Evolutionary conservation across 768 basidiomycete species (phyloP), one percentile per base, ranked within the genome.

Genomic region (Hysterangium stoloniferum): DNA sequence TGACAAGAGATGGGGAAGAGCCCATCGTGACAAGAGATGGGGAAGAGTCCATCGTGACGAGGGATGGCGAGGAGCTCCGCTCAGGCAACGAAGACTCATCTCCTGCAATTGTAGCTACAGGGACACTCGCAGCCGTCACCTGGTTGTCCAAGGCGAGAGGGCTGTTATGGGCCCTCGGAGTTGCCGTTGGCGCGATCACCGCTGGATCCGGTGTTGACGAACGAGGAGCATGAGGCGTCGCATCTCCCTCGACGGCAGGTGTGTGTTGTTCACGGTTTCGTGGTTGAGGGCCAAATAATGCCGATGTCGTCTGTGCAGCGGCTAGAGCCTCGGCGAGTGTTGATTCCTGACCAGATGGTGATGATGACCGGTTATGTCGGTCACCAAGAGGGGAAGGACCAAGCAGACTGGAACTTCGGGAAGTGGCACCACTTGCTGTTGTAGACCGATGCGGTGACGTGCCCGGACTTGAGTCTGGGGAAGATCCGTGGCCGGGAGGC

Each of bases 221-320:
- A n/a, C 19, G 7, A 22, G 6, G 20, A 15, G 20, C 6, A 20
- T 28, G 20, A 25, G 17, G 12, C n/a, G 8, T 12, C 4, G 44
- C n/a, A 20, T 4, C 13, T 4, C 24, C 4, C 19, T 45, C 9
- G 4, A 19, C 3, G 6, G 15, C n/a, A n/a, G n/a, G n/a, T n/a
- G 17, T 12, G 5, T 45, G 12, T 22, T 12, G 31, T 4, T 25
- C 44, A 8, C 9, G 15, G 40, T 20, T 19, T n/a, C n/a, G 22
- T 20, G 8, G 9, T 12, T 9, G 15, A 27, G 37, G 27, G 22
- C 31, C 32, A n/a, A 51, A 42, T 24, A 51, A 41, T 13, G 49
- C 49, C 1, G 49, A 28, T 27, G 49, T 40, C 20, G 49, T 51
- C 20, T 51, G 49, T 24, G 49, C 49, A 4, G 35, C 48, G 27